phyloP scores from a whole-genome alignment of 2,329 filamentous ascomycete genomes.

The Hawksworthiomyces lignivorus region DNA sequence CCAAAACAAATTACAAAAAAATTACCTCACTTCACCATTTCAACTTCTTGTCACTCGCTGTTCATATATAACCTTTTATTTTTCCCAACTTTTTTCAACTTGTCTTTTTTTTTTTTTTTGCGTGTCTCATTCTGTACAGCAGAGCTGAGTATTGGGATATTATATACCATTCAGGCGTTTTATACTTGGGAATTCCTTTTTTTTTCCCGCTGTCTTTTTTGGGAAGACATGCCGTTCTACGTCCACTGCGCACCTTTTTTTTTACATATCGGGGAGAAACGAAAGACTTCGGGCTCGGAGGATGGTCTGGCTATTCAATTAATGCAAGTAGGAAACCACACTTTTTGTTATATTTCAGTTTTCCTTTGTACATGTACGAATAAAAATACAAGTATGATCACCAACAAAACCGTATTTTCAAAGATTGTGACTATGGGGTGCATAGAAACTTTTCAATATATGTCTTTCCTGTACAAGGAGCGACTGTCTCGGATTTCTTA shows the following conservation, averaged over 20 bases:
- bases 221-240: no score
- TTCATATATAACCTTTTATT: conserved; percentile 4
- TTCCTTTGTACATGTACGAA: no score
- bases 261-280: no score
- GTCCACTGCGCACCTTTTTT: no score
- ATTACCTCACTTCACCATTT: conserved; percentile 13
- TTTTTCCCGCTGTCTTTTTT: background rate
- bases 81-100: background rate
- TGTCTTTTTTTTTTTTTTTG: conserved; percentile 9
- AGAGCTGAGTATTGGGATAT: conserved; percentile 6
- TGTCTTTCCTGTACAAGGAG: no score
- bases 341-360: no score
- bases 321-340: conserved; percentile 11
- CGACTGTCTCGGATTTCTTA: no score
- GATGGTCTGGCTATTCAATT: conserved; percentile 4
- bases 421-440: no score
- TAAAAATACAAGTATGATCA: no score
- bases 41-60: conserved; percentile 13
- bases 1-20: background rate
- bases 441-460: no score
- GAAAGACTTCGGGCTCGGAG: background rate
- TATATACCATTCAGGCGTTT: conserved; percentile 13
- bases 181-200: background rate
- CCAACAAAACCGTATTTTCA: no score
- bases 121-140: conserved; percentile 9